A percentile compares a stretch with the other conserved stretches of the same genome.
Conservation (phyloP, 805 yeast species). For the Candida ovalis region DNA sequence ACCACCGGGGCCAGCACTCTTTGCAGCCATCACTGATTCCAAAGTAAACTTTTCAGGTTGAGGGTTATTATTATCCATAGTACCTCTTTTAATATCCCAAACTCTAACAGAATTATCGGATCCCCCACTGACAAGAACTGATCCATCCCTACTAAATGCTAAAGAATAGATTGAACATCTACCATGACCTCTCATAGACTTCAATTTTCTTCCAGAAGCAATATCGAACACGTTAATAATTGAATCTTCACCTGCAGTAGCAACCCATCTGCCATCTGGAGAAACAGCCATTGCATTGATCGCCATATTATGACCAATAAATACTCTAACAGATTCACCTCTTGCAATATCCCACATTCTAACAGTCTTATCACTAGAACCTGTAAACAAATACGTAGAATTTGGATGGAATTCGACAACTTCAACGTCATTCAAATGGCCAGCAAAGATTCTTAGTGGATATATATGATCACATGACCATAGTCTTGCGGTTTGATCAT, state of each 20-base stretch:
- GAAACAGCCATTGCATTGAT: constrained; percentile 82
- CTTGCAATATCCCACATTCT: constrained; percentile 96
- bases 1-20: constrained; percentile 24
- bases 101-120: constrained; percentile 91
- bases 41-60: constrained; percentile 51
- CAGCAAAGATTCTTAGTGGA: constrained; percentile 94
- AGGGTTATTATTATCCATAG: constrained; percentile 75
- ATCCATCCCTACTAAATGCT: constrained; percentile 82
- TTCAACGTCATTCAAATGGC: constrained; percentile 95
- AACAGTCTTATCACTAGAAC: constrained; percentile 91
- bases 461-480: constrained; percentile 99
- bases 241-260: constrained; percentile 92
- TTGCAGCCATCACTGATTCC: constrained; percentile 31
- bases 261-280: constrained; percentile 96
- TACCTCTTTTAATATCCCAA: constrained; percentile 90
- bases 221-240: constrained; percentile 90
- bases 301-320: constrained; percentile 91
- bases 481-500: constrained; percentile 93
- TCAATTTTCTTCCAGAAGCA: constrained; percentile 83
- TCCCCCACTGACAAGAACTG: constrained; percentile 85
- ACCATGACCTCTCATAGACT: constrained; percentile 95
- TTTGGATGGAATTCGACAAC: constrained; percentile 95
- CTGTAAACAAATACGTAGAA: constrained; percentile 90
- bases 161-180: constrained; percentile 79
- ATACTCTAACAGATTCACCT: constrained; percentile 87